A percentile compares a stretch with the other conserved stretches of the same genome.
Conservation (phyloP, 768 basidiomycete genomes). For the Daedaleopsis nitida region DNA sequence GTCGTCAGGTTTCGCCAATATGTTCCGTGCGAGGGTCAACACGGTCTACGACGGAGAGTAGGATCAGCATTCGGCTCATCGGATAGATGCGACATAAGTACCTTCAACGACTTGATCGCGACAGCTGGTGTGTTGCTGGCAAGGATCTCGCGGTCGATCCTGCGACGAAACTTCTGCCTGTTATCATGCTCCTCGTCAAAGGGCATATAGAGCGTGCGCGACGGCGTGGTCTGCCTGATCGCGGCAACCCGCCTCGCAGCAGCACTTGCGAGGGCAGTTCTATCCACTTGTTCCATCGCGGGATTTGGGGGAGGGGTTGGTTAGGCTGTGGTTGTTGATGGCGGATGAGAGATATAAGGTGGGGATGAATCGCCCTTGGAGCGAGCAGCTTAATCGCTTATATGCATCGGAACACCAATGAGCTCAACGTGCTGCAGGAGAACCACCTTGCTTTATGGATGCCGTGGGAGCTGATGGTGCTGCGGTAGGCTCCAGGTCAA, state of each 20-base stretch:
- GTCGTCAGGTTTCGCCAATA: constrained; percentile 68
- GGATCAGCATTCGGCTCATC: background rate
- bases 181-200: constrained; percentile 7
- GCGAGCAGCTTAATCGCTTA: background rate
- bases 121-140: background rate
- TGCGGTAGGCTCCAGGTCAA: background rate
- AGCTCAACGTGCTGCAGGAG: background rate
- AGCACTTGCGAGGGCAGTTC: background rate
- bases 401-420: background rate
- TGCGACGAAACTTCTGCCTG: constrained; percentile 10
- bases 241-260: background rate
- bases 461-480: background rate
- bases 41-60: constrained; percentile 48
- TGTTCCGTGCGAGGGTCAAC: constrained; percentile 63
- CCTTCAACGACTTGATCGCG: constrained; percentile 9
- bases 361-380: background rate
- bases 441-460: background rate
- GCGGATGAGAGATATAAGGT: background rate
- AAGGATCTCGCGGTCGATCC: constrained; percentile 4
- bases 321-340: background rate
- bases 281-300: background rate
- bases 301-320: background rate
- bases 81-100: background rate
- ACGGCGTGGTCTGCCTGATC: background rate
- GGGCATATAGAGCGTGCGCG: constrained; percentile 4